Base-by-base conservation (phyloP, 768 basidiomycete genomes). In the Trametes meyenii region DNA sequence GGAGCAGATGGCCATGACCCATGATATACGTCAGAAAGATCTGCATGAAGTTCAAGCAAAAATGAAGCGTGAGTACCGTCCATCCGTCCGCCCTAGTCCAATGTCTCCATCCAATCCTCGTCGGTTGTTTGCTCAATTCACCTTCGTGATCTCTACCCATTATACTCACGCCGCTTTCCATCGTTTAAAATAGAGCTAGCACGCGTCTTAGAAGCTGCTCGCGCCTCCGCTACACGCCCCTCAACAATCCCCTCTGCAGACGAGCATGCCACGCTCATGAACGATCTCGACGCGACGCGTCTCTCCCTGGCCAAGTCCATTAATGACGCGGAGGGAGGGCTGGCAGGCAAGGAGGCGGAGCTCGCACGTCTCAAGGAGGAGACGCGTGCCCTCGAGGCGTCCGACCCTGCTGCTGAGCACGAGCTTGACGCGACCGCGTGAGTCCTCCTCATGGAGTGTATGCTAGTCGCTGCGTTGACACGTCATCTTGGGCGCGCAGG, bases 351-450 rank as follows among this genome's bases (percentile, higher is more conserved):
- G 67, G 89, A 92, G 67, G 86, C 84, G 1, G 89, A 90, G 68
- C 81, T 91, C 0, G 78, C 88, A 7, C 76, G 79, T 5, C 75
- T 93, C 60, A 89, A 88, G 66, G 88, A 88, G 55, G 85, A 86
- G 63, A 81, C 81, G 0, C 79, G 80, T 35, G 73, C 71, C 43
- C 71, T 90, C 61, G 90, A 92, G 69, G 80, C 80, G 43, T 85
- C 83, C 53, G 90, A 93, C 71, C 87, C 89, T 21, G 87, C 89
- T 7, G 72, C 79, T 19, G 89, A 91, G 62, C 90, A 91, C 64
- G 85, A 90, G 53, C 73, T 92, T 39, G 87, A 89, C 67, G 84
- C 87, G 19, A 84, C 83, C 45, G 74, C 81, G 91, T 92, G 74
- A 70, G 89, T 67, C 10, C 2, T 17, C 33, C 17, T 24, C 43